phyloP scores from a whole-genome alignment of 192 early-diverging fungal species.

The Backusella westeae region DNA sequence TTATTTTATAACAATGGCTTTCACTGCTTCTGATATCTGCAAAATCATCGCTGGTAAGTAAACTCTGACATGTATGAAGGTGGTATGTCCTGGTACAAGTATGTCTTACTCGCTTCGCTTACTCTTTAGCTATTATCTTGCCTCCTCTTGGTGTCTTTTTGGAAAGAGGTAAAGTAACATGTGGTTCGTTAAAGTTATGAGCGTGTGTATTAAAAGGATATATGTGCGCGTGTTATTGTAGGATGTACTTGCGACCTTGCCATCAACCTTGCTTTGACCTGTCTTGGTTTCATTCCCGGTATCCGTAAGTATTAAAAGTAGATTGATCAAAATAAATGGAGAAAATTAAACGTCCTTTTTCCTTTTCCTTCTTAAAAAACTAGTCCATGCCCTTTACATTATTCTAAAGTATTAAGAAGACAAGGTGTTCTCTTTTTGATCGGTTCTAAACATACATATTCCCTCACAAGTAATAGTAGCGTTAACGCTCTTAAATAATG shows the following conservation, averaged over 20 bases:
- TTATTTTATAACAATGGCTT: constrained; percentile 25
- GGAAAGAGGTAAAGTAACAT: constrained; percentile 20
- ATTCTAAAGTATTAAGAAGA: constrained; percentile 31
- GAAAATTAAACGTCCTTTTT: too few relatives aligned
- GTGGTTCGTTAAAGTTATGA: too few relatives aligned
- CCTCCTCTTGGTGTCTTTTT: constrained; percentile 37
- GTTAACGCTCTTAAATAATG: background rate
- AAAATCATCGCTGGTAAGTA: constrained; percentile 32
- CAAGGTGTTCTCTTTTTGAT: background rate
- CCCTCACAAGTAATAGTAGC: background rate
- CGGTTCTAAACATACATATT: background rate
- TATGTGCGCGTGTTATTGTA: background rate
- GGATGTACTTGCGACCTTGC: constrained; percentile 52
- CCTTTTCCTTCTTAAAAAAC: background rate
- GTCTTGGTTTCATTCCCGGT: constrained; percentile 66
- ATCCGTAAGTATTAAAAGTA: constrained; percentile 35
- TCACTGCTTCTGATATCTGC: constrained; percentile 33
- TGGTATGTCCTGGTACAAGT: background rate
- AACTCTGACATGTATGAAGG: background rate
- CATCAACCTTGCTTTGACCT: constrained; percentile 64
- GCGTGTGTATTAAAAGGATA: background rate
- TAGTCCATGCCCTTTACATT: constrained; percentile 33
- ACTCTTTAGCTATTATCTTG: constrained; percentile 23
- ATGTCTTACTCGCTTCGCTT: background rate
- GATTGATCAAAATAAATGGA: background rate